Base-by-base conservation (phyloP, 2,329 filamentous ascomycete species). In the Aspergillus terreus region DNA sequence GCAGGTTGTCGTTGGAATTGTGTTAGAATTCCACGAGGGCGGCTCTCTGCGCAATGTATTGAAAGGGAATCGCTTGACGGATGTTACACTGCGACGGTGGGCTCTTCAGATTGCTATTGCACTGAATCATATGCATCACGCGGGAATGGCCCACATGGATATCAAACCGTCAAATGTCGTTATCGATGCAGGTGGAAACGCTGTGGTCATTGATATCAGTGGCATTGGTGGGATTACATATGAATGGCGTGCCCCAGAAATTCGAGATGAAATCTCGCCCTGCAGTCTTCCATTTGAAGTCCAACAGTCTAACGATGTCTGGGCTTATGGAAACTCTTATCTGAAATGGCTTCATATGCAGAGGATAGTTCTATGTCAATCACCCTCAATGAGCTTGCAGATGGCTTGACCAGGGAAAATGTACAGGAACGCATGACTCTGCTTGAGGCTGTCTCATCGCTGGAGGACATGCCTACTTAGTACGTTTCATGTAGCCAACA, bases 121-220 rank as follows among this genome's bases (percentile, higher is more conserved):
- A 4, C 41, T 61, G 9, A 40, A 42, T 27, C 30, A 27, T 35
- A 49, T 60, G 32, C 57, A 61, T 36, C 5, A 21, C 14, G 49
- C 50, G n/a, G 25, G 44, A 4, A 52, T 55, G 54, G 56, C 53
- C 21, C 55, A 61, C 43, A 60, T 56, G 52, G 58, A 61, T 32
- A 15, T 59, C 10, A 57, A 62, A 45, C 54, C 58, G 50, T 60
- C 52, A 41, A 61, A 60, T 48, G 42, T 61, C 27, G 58, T 60
- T 21, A 11, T 62, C 21, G 55, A 61, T 21, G 9, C 14, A 9
- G 33, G 48, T 14, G 55, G 57, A 51, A 58, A 59, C 47, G 53
- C 52, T 44, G 44, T 60, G 10, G 14, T 60, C 17, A 61, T 63
- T 40, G 58, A 63, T 40, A 63, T 63, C 17, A 60, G 61, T 19